phyloP scores from a whole-genome alignment of 352 stramenopile genomes.

The Globisporangium alternatum region DNA sequence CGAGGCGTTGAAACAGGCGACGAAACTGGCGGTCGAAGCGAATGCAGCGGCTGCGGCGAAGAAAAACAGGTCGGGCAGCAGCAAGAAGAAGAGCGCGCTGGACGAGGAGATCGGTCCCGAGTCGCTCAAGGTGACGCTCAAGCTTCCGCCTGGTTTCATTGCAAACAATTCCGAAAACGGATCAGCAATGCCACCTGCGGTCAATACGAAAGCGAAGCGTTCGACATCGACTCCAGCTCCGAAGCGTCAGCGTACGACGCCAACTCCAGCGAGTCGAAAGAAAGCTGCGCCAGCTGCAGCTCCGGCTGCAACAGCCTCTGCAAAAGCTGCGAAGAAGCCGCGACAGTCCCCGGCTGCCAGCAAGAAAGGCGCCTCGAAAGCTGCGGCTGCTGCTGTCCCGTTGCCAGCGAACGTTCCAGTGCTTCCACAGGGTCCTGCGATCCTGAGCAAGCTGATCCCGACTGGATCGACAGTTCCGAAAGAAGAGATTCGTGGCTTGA shows the following conservation, averaged over 20 bases:
- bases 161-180: conserved; percentile 22
- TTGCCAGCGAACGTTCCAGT: neutral
- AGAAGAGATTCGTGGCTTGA: conserved; percentile 58
- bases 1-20: conserved; percentile 18
- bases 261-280: conserved; percentile 14
- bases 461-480: conserved; percentile 46
- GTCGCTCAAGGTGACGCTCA: conserved; percentile 56
- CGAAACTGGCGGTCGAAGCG: conserved; percentile 23
- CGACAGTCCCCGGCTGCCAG: neutral
- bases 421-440: conserved; percentile 19
- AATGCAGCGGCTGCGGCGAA: conserved; percentile 21
- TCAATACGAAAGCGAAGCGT: conserved; percentile 38
- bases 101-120: conserved; percentile 22
- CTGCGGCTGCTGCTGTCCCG: neutral
- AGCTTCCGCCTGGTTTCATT: conserved; percentile 54
- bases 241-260: conserved; percentile 31
- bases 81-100: conserved; percentile 12
- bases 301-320: conserved; percentile 17
- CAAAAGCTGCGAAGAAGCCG: conserved; percentile 19
- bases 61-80: conserved; percentile 15
- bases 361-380: neutral
- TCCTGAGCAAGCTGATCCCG: conserved; percentile 62
- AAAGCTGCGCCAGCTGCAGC: conserved; percentile 6
- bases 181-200: neutral
- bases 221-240: conserved; percentile 34